These are phyloP conservation scores for Luvunga scandens DNA, from an alignment of 345 rosid genomes.

Conservation along the genomic window DNA sequence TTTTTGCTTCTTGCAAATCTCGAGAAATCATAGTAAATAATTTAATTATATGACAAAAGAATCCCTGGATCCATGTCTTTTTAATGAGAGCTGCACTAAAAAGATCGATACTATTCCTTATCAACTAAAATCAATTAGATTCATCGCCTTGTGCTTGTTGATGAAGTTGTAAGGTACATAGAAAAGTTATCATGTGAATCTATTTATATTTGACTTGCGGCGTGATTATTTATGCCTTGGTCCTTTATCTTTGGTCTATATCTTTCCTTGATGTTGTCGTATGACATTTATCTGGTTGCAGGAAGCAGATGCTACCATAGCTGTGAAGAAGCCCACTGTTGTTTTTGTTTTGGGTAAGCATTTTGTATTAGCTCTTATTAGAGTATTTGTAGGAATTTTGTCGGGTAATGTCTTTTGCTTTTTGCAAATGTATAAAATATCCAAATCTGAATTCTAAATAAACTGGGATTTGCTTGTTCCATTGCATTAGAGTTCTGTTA, in stretches of 20 bases:
- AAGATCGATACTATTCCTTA: neutral
- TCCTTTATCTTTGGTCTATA: neutral
- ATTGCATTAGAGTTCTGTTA: neutral
- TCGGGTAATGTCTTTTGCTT: neutral
- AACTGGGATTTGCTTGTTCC: neutral
- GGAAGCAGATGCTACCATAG: slow-evolving; percentile 41
- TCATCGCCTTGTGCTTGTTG: neutral
- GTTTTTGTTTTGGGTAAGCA: slow-evolving; percentile 86
- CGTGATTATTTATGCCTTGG: neutral
- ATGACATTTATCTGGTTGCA: slow-evolving; percentile 26
- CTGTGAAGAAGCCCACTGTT: slow-evolving; percentile 62
- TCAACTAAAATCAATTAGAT: neutral
- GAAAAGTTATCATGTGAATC: neutral
- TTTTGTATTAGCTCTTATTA: neutral
- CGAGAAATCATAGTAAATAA: neutral
- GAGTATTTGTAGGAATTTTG: neutral
- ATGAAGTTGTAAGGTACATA: neutral
- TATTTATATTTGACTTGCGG: neutral
- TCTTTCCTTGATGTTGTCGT: slow-evolving; percentile 2
- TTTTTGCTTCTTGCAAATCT: neutral
- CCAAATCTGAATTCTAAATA: neutral
- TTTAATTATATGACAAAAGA: neutral
- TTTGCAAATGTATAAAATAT: neutral
- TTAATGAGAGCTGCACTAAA: neutral
- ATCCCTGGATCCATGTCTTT: neutral